Evolutionary conservation across 139 green algal genomes (phyloP), one percentile per base, ranked within the genome.

Genomic region (Picochlorum sp.): DNA sequence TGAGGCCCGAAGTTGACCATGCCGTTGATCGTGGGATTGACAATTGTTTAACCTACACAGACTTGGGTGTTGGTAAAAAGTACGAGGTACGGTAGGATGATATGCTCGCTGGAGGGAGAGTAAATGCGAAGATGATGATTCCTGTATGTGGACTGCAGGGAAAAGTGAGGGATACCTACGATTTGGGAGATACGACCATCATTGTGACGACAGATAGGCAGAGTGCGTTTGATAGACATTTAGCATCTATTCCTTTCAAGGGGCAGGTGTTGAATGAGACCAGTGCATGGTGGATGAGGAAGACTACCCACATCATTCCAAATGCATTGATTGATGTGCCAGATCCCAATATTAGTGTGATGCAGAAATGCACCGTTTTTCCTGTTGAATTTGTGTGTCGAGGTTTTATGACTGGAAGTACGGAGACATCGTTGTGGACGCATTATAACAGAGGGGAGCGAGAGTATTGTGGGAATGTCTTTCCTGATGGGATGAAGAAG

Each of bases 101-200:
- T 30, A 1, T 30, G 28, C 28, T 30, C 0, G 28, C 28, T 30
- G 28, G 28, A 30, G 28, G 28, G 28, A 30, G 28, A 30, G 45
- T 15, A 2, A 54, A 6, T 54, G 5, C 47, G 6, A 20, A 18
- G 47, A 26, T 26, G 47, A 21, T 54, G 16, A 9, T 54, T 54
- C 18, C 18, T 26, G 8, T 26, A 6, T 54, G 16, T 21, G 4
- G 20, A 30, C 1, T 71, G 45, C 77, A 94, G 84, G 88, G 89
- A 63, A 96, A 98, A 74, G 92, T 98, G n/a, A 80, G 92, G 1
- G 92, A 98, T 78, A 94, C 84, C 4, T 98, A 99, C 69, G 83
- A 94, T 54, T 57, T 89, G 20, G 94, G 78, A 0, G 90, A 98
- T 68, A 77, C 79, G 49, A 60, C 98, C 11, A 70, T 97, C 8